Conservation (phyloP, 2,329 filamentous ascomycete species). For the Cladophialophora psammophila region DNA sequence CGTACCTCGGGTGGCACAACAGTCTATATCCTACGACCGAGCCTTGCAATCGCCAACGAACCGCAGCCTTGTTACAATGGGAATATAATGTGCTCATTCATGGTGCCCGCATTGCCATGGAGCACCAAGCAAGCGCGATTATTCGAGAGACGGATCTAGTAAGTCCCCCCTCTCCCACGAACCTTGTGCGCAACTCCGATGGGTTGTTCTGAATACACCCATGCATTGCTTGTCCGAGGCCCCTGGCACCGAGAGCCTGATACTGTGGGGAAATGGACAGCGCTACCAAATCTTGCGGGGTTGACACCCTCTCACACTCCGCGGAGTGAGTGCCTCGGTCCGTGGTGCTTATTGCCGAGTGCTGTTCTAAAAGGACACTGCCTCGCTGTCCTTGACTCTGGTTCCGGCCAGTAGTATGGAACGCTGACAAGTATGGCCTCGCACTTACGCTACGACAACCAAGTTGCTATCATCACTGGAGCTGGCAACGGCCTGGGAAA, state of each 20-base stretch:
- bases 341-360: slow-evolving; percentile 1
- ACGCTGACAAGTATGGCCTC: slow-evolving; percentile 57
- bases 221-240: no score
- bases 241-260: neutral
- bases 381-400: neutral
- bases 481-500: slow-evolving; percentile 82
- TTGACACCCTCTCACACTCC: neutral
- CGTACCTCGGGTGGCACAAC: no score
- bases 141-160: no score
- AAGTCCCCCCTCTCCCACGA: no score
- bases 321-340: neutral
- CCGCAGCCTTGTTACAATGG: no score
- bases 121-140: no score
- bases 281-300: neutral
- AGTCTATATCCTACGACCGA: no score
- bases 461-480: slow-evolving; percentile 86
- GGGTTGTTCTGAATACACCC: no score
- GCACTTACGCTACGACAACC: slow-evolving; percentile 82
- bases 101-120: no score
- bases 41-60: no score
- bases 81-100: no score
- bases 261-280: neutral
- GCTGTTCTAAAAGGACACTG: slow-evolving; percentile 4
- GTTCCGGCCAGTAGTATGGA: neutral
- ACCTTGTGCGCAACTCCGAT: no score